Conservation (phyloP, 140 eudicot species). For the Stevia rebaudiana region DNA sequence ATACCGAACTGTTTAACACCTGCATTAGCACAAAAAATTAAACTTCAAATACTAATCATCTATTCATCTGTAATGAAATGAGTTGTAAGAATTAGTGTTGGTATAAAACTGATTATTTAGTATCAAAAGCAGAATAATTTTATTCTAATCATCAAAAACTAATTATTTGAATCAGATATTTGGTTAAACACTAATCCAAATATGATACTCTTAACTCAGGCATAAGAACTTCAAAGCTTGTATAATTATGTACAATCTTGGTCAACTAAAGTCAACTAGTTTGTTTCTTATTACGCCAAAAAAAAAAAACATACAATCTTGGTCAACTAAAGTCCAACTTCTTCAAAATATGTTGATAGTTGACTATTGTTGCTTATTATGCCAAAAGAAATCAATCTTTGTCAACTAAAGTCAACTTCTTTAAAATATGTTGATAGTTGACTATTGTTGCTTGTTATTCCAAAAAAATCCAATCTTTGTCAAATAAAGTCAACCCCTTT, state of each 20-base stretch:
- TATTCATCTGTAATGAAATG: not conserved
- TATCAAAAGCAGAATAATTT: not conserved
- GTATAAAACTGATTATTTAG: not conserved
- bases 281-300: not conserved
- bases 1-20: constrained; percentile 40
- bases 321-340: no score
- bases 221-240: not conserved
- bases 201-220: not conserved
- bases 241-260: not conserved
- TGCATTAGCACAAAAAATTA: constrained; percentile 26
- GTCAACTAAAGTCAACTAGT: not conserved
- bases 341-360: no score
- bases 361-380: no score
- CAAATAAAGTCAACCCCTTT: no score
- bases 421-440: no score
- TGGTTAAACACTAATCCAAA: not conserved
- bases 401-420: no score
- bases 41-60: not conserved
- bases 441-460: no score
- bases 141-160: not conserved
- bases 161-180: not conserved
- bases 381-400: no score
- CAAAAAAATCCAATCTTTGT: no score
- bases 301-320: no score
- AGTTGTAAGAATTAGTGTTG: not conserved